A percentile compares a stretch with the other conserved stretches of the same genome.
Evolutionary conservation across 2,329 filamentous ascomycete genomes (phyloP).

Genomic region (Akanthomyces lecanii): DNA sequence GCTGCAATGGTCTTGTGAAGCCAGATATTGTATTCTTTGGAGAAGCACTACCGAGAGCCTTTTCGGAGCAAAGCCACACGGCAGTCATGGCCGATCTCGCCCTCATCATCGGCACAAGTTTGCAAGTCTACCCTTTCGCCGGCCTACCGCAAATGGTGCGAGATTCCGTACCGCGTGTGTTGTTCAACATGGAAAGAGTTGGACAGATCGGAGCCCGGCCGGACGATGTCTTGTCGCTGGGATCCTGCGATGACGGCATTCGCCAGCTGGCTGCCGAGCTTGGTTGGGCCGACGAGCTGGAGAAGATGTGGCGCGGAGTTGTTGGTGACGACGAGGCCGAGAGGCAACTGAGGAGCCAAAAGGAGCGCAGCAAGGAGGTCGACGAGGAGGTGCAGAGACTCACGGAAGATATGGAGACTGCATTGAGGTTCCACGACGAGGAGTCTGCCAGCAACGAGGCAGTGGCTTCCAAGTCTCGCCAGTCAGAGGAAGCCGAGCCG

Average conservation of each 20-base stretch:
- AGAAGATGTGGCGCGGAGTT: slow-evolving; percentile 65
- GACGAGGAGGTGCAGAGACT: slow-evolving; percentile 44
- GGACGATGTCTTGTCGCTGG: slow-evolving; percentile 82
- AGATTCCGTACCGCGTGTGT: slow-evolving; percentile 64
- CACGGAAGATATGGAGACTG: slow-evolving; percentile 32
- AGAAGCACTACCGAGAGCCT: slow-evolving; percentile 52
- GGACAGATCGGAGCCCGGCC: slow-evolving; percentile 70
- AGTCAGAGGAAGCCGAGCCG: slow-evolving; percentile 30
- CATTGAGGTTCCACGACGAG: slow-evolving; percentile 29
- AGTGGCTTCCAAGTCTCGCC: slow-evolving; percentile 3
- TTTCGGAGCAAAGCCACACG: slow-evolving; percentile 37
- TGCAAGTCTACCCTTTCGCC: slow-evolving; percentile 86
- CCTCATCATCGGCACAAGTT: slow-evolving; percentile 83
- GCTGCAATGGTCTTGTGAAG: slow-evolving; percentile 78
- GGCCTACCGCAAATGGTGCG: slow-evolving; percentile 63
- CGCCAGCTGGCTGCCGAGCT: slow-evolving; percentile 71
- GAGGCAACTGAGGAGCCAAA: slow-evolving; percentile 38
- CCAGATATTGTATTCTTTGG: slow-evolving; percentile 96
- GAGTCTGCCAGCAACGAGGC: slow-evolving; percentile 13
- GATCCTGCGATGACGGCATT: slow-evolving; percentile 79
- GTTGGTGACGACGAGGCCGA: slow-evolving; percentile 58
- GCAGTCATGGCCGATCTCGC: slow-evolving; percentile 66
- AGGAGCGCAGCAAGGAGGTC: slow-evolving; percentile 28
- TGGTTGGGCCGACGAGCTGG: slow-evolving; percentile 82
- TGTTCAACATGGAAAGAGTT: slow-evolving; percentile 84